Base-by-base conservation (phyloP, 805 yeast genomes). In the Nakazawaea ambrosiae region DNA sequence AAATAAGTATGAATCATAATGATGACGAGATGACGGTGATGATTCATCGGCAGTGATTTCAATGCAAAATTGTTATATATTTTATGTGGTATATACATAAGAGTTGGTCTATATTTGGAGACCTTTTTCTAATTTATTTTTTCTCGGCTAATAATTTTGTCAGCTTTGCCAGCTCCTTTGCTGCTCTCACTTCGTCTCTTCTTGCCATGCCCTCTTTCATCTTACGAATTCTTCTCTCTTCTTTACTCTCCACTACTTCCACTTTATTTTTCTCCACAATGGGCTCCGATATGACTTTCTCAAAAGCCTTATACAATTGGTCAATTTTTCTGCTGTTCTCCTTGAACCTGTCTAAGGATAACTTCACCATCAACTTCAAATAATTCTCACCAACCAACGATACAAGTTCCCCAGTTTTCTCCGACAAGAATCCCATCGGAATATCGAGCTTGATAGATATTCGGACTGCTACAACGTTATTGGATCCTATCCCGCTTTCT, bases 401-500 rank as follows among this genome's bases (percentile, higher is more conserved):
- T 1, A 56, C 49, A 16, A 68, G 45, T 11, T 49, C 39, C 1
- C 58, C 58, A 1, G 46, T 49, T 1, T 42, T 49, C 4, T 59
- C 61, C 16, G 58, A 51, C 10, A 68, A 54, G 47, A 59, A 73
- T 0, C 89, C 96, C 23, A 86, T 72, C 1, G 96, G 96, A 0
- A 79, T 66, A 52, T 87, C 95, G 18, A 87, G 55, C 44, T 75
- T 74, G 40, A 87, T 77, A 4, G 86, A 77, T 1, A 76, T 81
- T 45, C 96, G 65, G 15, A 87, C 72, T 0, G 88, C 96, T 5
- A 87, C 94, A 10, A 81, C 65, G 47, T 76, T 73, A 49, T 86
- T 84, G 22, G 78, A 67, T 6, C 94, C 94, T 32, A 87, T 84
- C 1, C 96, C 96, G 22, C 85, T 71, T 55, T 87, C 96, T 49